Base-by-base conservation (phyloP, 805 yeast species). In the Candida nitratophila region DNA sequence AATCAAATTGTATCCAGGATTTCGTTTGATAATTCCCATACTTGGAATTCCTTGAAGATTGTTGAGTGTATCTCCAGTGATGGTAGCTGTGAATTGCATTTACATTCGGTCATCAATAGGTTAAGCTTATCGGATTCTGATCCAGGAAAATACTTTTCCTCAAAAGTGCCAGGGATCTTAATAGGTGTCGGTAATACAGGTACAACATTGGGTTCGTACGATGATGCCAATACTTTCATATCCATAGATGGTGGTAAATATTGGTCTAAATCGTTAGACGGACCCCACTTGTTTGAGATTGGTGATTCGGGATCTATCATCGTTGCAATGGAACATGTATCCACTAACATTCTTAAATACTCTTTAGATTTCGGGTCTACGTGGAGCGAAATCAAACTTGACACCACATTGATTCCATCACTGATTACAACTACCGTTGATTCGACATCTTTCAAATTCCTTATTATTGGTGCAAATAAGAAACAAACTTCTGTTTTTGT, bases 301-400 rank as follows among this genome's bases (percentile, higher is more conserved):
- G 91, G 89, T 40, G 90, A 85, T 57, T 77, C 73, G 45, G 95
- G 93, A 16, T 81, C 83, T 49, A 55, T 85, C 9, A 73, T 85
- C 17, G 61, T 83, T 4, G 86, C 86, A 1, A 60, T 77, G 21
- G 54, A 58, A 16, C 56, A 69, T 4, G 57, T 54, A 4, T 53
- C 58, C 0, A 68, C 69, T 42, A 60, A 61, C 7, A 61, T 64
- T 12, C 57, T 60, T 4, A 55, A 63, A n/a, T 85, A 69, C 53
- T 78, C 90, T 0, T 53, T 77, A 20, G 86, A 86, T 54, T 83
- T 80, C 52, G 95, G 95, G 34, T 52, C 63, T 31, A 58, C 78
- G 11, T 85, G 89, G 88, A 45, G 55, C 7, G 64, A 65, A 29
- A 60, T 65, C 29, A 63, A 68, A 15, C 56, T 83, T 3, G 77